phyloP scores from a whole-genome alignment of 495 filamentous ascomycete genomes.

The Schizothecium vesticola region DNA sequence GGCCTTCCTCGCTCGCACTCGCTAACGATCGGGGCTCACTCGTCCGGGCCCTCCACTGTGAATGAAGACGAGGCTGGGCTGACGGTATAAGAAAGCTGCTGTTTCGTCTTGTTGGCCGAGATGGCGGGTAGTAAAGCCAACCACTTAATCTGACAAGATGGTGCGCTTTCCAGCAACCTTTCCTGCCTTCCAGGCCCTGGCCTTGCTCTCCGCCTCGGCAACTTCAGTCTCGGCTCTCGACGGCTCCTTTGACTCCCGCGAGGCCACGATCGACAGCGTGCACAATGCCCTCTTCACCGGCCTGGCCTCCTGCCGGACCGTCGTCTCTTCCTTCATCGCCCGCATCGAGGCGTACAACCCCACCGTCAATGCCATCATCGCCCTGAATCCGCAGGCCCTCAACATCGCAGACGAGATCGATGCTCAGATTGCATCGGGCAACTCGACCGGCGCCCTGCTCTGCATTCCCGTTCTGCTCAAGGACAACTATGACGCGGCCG shows the following conservation, averaged over 20 bases:
- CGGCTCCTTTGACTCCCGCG: constrained; percentile 42
- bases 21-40: too few species aligned
- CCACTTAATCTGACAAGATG: neutral
- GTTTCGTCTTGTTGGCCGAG: neutral
- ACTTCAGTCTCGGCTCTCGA: neutral
- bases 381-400: constrained; percentile 48
- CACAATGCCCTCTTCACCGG: constrained; percentile 48
- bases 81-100: neutral
- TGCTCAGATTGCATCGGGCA: constrained; percentile 34
- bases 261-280: constrained; percentile 51
- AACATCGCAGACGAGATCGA: constrained; percentile 46
- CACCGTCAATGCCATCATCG: constrained; percentile 52
- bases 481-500: constrained; percentile 54
- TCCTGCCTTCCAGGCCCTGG: neutral
- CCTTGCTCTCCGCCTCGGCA: neutral
- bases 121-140: neutral
- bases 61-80: neutral
- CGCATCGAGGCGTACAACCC: constrained; percentile 53
- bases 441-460: constrained; percentile 43
- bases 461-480: constrained; percentile 59
- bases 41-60: too few species aligned
- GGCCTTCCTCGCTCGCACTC: too few species aligned
- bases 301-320: constrained; percentile 44
- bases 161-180: neutral
- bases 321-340: constrained; percentile 51